phyloP scores from a whole-genome alignment of 1,139 yeast species.

The Groenewaldozyma sp. region DNA sequence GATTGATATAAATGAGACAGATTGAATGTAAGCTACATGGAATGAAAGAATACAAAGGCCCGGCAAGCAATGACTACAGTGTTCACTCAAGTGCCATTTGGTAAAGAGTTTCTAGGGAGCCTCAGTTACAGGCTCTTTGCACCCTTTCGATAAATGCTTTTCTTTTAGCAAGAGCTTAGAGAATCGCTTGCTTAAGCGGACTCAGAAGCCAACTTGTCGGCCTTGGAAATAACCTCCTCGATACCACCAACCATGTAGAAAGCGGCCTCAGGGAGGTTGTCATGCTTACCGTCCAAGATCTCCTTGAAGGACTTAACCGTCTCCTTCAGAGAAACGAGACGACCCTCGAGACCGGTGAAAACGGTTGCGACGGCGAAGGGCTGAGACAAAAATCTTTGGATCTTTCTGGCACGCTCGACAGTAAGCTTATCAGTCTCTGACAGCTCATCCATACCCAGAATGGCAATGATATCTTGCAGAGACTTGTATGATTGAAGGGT shows the following conservation, averaged over 20 bases:
- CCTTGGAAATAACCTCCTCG: slow-evolving; percentile 96
- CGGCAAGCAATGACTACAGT: too few relatives aligned
- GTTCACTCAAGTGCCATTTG: too few relatives aligned
- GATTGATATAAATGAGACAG: too few relatives aligned
- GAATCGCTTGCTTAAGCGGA: slow-evolving; percentile 52
- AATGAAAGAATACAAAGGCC: too few relatives aligned
- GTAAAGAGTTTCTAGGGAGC: too few relatives aligned
- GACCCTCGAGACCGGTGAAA: slow-evolving; percentile 99
- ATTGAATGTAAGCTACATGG: too few relatives aligned
- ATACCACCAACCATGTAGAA: slow-evolving; percentile 99
- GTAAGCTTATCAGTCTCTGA: slow-evolving; percentile 97
- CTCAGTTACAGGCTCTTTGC: too few relatives aligned
- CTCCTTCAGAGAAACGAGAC: slow-evolving; percentile 92
- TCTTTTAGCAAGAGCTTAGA: neutral
- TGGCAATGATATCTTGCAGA: slow-evolving; percentile 99
- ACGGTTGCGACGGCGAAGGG: slow-evolving; percentile 99
- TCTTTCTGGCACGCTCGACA: slow-evolving; percentile 99
- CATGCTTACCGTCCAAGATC: slow-evolving; percentile 97
- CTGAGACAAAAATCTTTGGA: slow-evolving; percentile 99
- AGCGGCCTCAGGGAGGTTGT: slow-evolving; percentile 97
- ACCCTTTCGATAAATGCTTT: too few relatives aligned
- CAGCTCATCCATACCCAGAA: slow-evolving; percentile 99
- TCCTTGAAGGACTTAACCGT: slow-evolving; percentile 92
- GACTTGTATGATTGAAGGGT: slow-evolving; percentile 99
- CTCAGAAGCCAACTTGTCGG: slow-evolving; percentile 97